phyloP scores from a whole-genome alignment of 441 rosid genomes.

The Raphanus hybrid region DNA sequence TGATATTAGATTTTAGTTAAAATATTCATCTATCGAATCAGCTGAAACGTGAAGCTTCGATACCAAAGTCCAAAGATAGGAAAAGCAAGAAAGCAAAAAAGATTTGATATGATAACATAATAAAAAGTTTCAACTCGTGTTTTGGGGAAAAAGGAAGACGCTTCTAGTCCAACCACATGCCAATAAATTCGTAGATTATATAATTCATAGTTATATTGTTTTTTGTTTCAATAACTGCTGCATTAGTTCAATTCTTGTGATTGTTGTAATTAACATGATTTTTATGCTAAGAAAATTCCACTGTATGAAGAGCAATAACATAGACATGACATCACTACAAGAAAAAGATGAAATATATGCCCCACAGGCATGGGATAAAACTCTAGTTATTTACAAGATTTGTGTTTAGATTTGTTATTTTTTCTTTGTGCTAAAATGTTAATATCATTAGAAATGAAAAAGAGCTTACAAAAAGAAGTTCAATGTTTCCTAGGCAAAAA shows the following conservation, averaged over 20 bases:
- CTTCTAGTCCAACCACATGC: conserved; percentile 6
- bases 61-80: not conserved
- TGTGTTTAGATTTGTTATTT: not conserved
- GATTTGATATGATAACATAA: conserved; percentile 7
- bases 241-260: not conserved
- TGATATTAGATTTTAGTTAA: not conserved
- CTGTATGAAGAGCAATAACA: not conserved
- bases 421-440: too few relatives aligned
- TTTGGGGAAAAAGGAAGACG: not conserved
- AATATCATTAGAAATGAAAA: too few relatives aligned
- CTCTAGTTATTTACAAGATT: not conserved
- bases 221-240: not conserved
- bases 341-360: not conserved
- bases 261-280: not conserved
- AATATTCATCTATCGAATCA: not conserved
- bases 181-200: not conserved
- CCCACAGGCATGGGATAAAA: too few relatives aligned
- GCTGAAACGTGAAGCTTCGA: not conserved
- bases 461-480: too few relatives aligned
- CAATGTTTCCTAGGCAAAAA: too few relatives aligned
- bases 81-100: not conserved
- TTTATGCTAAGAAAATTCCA: not conserved
- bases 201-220: not conserved
- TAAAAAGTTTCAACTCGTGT: not conserved
- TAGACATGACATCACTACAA: not conserved